Percentiles rank a stretch among this genome's conserved stretches.
Evolutionary conservation across 2,329 filamentous ascomycete genomes (phyloP).

Genomic region (Venturia aucupariae): DNA sequence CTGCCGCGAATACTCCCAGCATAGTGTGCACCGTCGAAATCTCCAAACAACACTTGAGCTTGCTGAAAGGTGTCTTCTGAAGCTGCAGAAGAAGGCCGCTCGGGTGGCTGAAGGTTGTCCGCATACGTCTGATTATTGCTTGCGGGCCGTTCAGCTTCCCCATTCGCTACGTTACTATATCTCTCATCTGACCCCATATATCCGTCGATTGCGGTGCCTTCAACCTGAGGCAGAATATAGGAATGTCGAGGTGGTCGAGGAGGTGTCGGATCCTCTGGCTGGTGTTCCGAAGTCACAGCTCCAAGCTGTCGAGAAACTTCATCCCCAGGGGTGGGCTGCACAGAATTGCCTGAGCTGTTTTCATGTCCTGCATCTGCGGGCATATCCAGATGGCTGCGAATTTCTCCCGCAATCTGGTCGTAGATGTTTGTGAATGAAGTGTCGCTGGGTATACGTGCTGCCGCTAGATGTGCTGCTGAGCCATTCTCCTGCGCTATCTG

Average conservation of each 20-base stretch:
- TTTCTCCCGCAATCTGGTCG: conserved; percentile 14
- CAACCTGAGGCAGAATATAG: background rate
- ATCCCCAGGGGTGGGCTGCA: background rate
- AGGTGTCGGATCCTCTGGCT: background rate
- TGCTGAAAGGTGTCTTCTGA: conserved; percentile 57
- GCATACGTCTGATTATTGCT: background rate
- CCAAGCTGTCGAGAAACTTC: conserved; percentile 4
- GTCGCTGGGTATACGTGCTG: conserved; percentile 11
- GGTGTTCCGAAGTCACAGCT: background rate
- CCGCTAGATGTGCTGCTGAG: conserved; percentile 4
- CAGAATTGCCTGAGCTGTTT: background rate
- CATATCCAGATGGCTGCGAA: background rate
- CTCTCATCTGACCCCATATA: background rate
- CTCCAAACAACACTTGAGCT: conserved; percentile 58
- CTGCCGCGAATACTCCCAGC: conserved; percentile 39
- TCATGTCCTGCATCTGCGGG: background rate
- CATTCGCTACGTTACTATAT: background rate
- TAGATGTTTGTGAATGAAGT: conserved; percentile 15
- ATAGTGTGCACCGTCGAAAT: conserved; percentile 76
- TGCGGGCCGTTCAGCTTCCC: conserved; percentile 1
- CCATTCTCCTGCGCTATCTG: conserved; percentile 20
- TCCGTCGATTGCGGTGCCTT: background rate
- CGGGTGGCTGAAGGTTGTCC: conserved; percentile 19
- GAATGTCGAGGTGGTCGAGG: conserved; percentile 7
- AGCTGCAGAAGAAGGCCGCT: conserved; percentile 43